phyloP scores from a whole-genome alignment of 257 asterid genomes.

The Nicotiana tabacum region DNA sequence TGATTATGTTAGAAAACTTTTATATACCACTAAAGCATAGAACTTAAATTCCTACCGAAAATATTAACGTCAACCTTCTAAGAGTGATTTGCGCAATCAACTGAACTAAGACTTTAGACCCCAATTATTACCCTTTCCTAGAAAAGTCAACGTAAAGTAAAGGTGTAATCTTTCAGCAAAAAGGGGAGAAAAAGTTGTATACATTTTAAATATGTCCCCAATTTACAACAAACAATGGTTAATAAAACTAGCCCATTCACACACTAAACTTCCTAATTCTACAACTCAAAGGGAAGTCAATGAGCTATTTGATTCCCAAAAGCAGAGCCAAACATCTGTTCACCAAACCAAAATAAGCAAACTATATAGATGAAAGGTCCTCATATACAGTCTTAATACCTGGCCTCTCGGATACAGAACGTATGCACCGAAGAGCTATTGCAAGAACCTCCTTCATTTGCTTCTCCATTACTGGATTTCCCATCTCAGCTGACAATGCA shows the following conservation, averaged over 20 bases:
- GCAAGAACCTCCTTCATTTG: conserved; percentile 90
- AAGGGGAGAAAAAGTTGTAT: conserved; percentile 3
- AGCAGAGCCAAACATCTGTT: conserved; percentile 9
- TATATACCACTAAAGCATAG: neutral
- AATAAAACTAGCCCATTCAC: conserved; percentile 23
- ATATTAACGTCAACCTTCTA: neutral
- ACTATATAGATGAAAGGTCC: conserved; percentile 86
- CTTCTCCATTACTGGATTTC: conserved; percentile 57
- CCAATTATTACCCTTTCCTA: neutral
- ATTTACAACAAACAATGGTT: conserved; percentile 41
- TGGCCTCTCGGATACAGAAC: conserved; percentile 83
- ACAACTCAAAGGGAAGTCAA: conserved; percentile 65
- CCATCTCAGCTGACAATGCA: conserved; percentile 46
- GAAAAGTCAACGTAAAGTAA: no score
- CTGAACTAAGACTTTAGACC: neutral
- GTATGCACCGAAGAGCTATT: conserved; percentile 75
- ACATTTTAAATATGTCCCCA: conserved; percentile 36
- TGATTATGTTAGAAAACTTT: no score
- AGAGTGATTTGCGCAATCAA: neutral
- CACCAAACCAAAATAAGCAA: conserved; percentile 18
- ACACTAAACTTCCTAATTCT: conserved; percentile 31
- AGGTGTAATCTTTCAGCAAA: neutral
- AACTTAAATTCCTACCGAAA: neutral
- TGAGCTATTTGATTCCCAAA: conserved; percentile 82
- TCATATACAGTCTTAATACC: conserved; percentile 92